phyloP scores from a whole-genome alignment of 2,329 filamentous ascomycete species.

The Venturiaceae sp. region DNA sequence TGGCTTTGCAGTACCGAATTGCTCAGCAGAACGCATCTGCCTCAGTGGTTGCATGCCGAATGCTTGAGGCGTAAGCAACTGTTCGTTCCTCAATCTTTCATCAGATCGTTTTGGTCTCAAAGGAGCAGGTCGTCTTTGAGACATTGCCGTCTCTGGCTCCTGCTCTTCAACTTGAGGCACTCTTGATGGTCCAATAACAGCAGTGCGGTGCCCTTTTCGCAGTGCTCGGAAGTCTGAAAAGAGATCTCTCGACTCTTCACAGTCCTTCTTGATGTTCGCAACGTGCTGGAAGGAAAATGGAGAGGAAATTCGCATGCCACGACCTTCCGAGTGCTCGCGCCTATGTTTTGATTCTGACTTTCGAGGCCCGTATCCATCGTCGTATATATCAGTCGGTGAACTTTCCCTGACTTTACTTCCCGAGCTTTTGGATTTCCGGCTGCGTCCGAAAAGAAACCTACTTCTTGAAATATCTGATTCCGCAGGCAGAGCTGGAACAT shows the following conservation, averaged over 20 bases:
- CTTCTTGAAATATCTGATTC: constrained; percentile 1
- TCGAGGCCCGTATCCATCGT: neutral
- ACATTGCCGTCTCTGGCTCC: neutral
- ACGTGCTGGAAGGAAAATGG: constrained; percentile 8
- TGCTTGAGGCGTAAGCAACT: neutral
- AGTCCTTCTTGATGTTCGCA: constrained; percentile 1
- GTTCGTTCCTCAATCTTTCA: neutral
- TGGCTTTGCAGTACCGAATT: neutral
- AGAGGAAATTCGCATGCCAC: neutral
- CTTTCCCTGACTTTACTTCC: neutral
- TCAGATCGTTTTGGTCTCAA: constrained; percentile 7
- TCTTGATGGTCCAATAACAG: neutral
- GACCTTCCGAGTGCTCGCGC: neutral
- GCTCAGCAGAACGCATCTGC: constrained; percentile 2
- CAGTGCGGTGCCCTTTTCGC: neutral
- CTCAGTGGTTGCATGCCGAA: neutral
- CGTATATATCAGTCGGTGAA: neutral
- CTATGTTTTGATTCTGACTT: neutral
- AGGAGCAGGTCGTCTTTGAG: constrained; percentile 1
- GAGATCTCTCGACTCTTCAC: neutral
- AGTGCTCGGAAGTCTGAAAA: constrained; percentile 5
- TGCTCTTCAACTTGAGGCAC: neutral
- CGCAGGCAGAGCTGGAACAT: neutral
- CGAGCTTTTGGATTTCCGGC: neutral
- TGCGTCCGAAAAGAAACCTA: constrained; percentile 2